Evolutionary conservation across 257 asterid genomes (phyloP).

Genomic region (Solanum bulbocastanum): DNA sequence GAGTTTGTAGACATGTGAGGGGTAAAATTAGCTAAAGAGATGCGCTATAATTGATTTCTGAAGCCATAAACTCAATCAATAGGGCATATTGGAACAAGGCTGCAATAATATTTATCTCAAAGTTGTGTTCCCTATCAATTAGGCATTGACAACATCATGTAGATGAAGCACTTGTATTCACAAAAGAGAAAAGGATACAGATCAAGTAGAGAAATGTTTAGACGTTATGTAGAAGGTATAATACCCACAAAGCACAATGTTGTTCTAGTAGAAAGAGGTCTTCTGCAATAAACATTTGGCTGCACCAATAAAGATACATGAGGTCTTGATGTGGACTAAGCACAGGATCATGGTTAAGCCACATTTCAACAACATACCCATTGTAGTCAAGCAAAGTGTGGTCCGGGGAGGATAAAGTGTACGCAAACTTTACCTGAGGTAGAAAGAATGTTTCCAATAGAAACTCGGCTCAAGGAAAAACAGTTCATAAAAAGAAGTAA

Average conservation of each 20-base stretch:
- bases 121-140: not conserved
- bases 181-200: not conserved
- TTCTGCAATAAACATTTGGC: not conserved
- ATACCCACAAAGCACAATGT: not conserved
- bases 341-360: not conserved
- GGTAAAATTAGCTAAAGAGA: not conserved
- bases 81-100: not conserved
- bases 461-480: not conserved
- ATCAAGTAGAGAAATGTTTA: not conserved
- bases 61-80: not conserved
- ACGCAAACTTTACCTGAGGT: not conserved
- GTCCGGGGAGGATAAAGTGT: not conserved
- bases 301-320: not conserved
- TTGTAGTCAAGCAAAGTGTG: not conserved
- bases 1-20: not conserved
- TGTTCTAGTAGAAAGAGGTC: not conserved
- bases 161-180: not conserved
- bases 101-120: not conserved
- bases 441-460: not conserved
- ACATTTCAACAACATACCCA: not conserved
- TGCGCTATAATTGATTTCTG: not conserved
- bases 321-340: not conserved
- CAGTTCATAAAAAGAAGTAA: not conserved
- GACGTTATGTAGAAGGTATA: not conserved
- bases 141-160: not conserved